Conservation (phyloP, 2,329 filamentous ascomycete genomes). For the Fusarium napiforme region DNA sequence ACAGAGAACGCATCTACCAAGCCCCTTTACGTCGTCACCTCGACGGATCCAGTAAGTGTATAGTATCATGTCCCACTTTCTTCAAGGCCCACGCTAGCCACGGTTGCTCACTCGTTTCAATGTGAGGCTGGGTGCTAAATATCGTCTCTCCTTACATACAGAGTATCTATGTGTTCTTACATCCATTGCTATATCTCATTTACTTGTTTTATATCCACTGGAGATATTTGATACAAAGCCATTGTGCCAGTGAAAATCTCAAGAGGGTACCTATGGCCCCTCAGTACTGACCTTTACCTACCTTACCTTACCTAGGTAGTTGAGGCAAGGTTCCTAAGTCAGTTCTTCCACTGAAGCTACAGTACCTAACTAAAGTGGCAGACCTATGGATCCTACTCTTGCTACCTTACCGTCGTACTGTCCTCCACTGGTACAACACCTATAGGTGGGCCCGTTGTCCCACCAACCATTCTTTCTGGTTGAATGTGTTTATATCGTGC, state of each 20-base stretch:
- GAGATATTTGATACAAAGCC: neutral
- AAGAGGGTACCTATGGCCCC: neutral
- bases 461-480: constrained; percentile 32
- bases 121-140: neutral
- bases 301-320: no score
- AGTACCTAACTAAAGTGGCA: no score
- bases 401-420: neutral
- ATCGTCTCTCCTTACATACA: constrained; percentile 4
- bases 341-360: no score
- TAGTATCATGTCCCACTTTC: constrained; percentile 40
- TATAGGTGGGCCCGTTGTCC: constrained; percentile 33
- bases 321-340: neutral
- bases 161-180: neutral
- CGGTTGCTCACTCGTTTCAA: constrained; percentile 52
- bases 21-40: constrained; percentile 44
- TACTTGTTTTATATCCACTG: neutral
- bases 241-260: neutral
- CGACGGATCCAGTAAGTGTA: constrained; percentile 30
- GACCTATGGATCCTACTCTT: neutral
- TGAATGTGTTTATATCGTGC: neutral
- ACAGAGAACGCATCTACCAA: constrained; percentile 16
- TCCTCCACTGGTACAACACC: neutral
- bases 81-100: constrained; percentile 48
- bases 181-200: constrained; percentile 2
- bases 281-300: neutral